Conservation (phyloP, 2,329 filamentous ascomycete genomes). For the Paecilomyces sp. region DNA sequence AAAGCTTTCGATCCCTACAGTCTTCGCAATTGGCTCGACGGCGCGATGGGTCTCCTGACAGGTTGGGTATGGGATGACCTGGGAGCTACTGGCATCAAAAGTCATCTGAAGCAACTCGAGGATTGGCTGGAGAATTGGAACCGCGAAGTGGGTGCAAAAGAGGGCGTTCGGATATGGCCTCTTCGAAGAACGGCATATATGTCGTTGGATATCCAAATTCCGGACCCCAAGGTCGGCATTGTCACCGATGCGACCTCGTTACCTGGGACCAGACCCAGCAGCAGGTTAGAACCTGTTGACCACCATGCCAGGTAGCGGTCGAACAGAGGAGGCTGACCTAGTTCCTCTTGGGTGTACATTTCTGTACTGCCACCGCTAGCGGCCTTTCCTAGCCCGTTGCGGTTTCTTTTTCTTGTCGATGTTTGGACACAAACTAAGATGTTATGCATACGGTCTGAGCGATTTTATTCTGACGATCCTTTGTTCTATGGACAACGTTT, state of each 20-base stretch:
- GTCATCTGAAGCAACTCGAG: slow-evolving; percentile 63
- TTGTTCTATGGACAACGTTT: neutral
- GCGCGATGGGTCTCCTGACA: slow-evolving; percentile 70
- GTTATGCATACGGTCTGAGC: neutral
- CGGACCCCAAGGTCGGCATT: slow-evolving; percentile 42
- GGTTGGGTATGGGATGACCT: slow-evolving; percentile 95
- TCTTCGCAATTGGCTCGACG: slow-evolving; percentile 71
- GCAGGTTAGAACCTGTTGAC: slow-evolving; percentile 15
- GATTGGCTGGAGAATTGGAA: slow-evolving; percentile 86
- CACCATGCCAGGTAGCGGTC: neutral
- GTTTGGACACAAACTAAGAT: neutral
- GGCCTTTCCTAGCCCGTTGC: neutral
- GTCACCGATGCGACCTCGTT: slow-evolving; percentile 30
- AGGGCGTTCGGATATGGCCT: slow-evolving; percentile 67
- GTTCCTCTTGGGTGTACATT: neutral
- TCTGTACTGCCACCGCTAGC: neutral
- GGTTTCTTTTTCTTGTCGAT: neutral
- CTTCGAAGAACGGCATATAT: slow-evolving; percentile 81
- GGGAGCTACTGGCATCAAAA: slow-evolving; percentile 69
- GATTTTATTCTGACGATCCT: neutral
- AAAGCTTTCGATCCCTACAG: slow-evolving; percentile 75
- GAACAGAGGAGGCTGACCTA: neutral
- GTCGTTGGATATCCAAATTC: slow-evolving; percentile 50
- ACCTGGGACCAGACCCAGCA: slow-evolving; percentile 27
- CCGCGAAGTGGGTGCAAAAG: slow-evolving; percentile 49